Conservation (phyloP, 257 asterid species). For the Linaria vulgaris region DNA sequence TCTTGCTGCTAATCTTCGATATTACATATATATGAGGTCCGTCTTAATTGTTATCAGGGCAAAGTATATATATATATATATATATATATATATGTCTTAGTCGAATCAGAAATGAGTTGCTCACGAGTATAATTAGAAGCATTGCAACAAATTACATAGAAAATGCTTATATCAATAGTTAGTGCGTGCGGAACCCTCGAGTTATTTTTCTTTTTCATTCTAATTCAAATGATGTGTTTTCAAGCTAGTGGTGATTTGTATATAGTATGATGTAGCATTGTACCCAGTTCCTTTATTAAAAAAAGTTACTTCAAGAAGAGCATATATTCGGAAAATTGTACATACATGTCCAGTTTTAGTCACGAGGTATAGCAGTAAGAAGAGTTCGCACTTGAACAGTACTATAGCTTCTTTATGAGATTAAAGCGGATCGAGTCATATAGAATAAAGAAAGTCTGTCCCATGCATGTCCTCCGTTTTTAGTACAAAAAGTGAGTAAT, state of each 20-base stretch:
- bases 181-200: too few species aligned
- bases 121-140: too few species aligned
- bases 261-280: neutral
- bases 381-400: neutral
- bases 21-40: too few species aligned
- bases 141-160: too few species aligned
- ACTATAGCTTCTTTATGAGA: conserved; percentile 30
- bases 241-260: too few species aligned
- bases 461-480: conserved; percentile 32
- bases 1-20: neutral
- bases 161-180: too few species aligned
- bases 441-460: conserved; percentile 33
- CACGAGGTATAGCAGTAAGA: conserved; percentile 23
- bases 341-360: neutral
- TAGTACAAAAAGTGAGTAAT: conserved; percentile 19
- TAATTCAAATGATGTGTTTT: neutral
- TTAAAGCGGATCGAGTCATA: too few species aligned
- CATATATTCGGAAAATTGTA: neutral
- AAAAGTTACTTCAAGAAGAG: conserved; percentile 22
- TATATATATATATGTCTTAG: too few species aligned
- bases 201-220: too few species aligned
- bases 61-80: too few species aligned
- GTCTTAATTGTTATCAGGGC: too few species aligned
- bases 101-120: too few species aligned
- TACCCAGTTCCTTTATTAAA: neutral